Evolutionary conservation across 2,329 filamentous ascomycete genomes (phyloP).

Genomic region (Colletotrichum lupini): DNA sequence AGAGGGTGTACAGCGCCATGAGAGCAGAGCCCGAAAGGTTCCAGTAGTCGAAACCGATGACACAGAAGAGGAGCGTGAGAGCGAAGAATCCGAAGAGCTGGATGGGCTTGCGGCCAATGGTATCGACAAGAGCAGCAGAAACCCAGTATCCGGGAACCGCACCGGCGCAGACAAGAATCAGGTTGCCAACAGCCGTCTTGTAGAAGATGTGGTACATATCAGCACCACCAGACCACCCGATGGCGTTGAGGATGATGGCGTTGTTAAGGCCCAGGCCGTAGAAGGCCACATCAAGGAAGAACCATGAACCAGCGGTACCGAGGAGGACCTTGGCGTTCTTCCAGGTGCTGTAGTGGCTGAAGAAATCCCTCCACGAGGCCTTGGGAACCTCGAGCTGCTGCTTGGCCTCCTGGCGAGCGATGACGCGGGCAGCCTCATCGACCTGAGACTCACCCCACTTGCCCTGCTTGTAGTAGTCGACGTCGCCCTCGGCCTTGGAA

Average conservation of each 20-base stretch:
- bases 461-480: conserved; percentile 79
- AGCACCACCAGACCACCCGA: conserved; percentile 71
- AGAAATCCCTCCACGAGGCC: conserved; percentile 79
- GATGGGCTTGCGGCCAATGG: conserved; percentile 80
- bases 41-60: conserved; percentile 61
- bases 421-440: conserved; percentile 74
- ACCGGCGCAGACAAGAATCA: conserved; percentile 82
- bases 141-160: conserved; percentile 88
- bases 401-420: conserved; percentile 64
- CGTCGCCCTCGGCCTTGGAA: conserved; percentile 78
- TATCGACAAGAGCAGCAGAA: conserved; percentile 79
- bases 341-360: conserved; percentile 74
- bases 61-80: conserved; percentile 57
- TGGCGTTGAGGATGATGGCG: conserved; percentile 75
- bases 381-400: conserved; percentile 72
- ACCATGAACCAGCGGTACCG: conserved; percentile 88
- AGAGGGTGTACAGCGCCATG: conserved; percentile 18
- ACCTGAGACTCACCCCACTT: conserved; percentile 67
- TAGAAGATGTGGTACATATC: conserved; percentile 77
- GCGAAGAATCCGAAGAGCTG: conserved; percentile 64
- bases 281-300: conserved; percentile 73
- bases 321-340: conserved; percentile 79
- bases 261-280: conserved; percentile 82
- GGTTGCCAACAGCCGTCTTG: conserved; percentile 81
- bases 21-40: conserved; percentile 31